Percentiles rank a stretch among this genome's conserved stretches.
phyloP scores from a whole-genome alignment of 23 red algal genomes.

The Chondrus crispus region DNA sequence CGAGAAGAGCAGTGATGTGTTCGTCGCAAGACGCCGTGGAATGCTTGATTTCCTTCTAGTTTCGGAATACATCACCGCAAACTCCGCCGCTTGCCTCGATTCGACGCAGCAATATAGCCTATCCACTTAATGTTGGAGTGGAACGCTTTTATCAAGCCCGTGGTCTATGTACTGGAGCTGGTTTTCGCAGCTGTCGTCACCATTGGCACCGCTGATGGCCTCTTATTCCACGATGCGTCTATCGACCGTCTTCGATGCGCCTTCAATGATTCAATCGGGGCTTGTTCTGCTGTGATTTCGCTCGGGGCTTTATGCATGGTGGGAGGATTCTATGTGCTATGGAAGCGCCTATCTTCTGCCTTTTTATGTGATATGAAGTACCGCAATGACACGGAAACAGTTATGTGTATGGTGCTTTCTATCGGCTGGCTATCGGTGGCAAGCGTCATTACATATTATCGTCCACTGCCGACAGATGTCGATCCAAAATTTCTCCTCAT shows the following conservation, averaged over 20 bases:
- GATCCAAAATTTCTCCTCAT: background rate
- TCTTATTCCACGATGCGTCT: background rate
- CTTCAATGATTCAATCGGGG: background rate
- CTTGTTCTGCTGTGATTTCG: background rate
- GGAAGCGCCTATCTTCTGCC: background rate
- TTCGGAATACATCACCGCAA: no score
- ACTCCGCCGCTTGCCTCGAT: no score
- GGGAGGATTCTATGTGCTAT: conserved; percentile 4
- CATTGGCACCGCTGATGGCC: background rate
- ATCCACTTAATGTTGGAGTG: conserved; percentile 10
- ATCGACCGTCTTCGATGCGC: background rate
- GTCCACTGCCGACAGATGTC: background rate
- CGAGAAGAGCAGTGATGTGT: no score
- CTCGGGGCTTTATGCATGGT: background rate
- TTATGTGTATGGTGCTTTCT: background rate
- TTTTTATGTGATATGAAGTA: background rate
- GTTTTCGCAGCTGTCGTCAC: background rate
- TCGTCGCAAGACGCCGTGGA: no score
- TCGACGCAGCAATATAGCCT: no score
- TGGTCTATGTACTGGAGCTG: background rate
- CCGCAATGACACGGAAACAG: background rate
- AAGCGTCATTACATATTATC: background rate
- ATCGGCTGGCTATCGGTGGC: background rate
- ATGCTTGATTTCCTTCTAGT: no score
- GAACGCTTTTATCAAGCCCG: background rate